These are phyloP conservation scores for Epichloe coenophiala DNA, from an alignment of 2,329 filamentous ascomycete genomes.

Conservation along the genomic window DNA sequence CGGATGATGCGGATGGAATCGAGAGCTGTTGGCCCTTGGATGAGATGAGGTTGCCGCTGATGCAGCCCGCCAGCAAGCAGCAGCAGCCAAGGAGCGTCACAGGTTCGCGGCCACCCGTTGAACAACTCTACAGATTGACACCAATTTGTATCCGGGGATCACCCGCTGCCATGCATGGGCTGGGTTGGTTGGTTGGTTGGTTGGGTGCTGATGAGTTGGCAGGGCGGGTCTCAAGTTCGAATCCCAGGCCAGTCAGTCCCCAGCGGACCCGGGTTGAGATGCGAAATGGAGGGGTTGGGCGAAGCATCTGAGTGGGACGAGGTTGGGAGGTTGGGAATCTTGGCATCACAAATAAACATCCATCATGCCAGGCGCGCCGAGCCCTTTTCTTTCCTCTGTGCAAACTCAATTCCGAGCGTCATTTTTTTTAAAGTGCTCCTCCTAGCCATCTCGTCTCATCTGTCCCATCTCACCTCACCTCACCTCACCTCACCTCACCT, in stretches of 20 bases:
- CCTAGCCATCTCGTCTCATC: neutral
- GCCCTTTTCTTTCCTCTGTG: neutral
- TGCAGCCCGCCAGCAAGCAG: neutral
- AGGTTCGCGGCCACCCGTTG: neutral
- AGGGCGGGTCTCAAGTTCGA: neutral
- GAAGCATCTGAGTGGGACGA: conserved; percentile 13
- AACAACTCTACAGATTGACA: neutral
- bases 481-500: too few relatives aligned
- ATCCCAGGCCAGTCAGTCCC: too few relatives aligned
- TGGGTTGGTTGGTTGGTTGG: too few relatives aligned
- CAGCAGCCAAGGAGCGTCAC: conserved; percentile 4
- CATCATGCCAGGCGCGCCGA: neutral
- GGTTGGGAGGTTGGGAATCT: conserved; percentile 19
- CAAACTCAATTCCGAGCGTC: neutral
- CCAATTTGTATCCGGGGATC: neutral
- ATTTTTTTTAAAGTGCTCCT: neutral
- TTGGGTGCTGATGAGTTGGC: conserved; percentile 1
- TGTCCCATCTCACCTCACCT: neutral
- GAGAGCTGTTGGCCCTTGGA: neutral
- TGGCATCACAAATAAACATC: neutral
- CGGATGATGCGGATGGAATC: neutral
- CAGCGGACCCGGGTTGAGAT: neutral
- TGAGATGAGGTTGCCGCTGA: conserved; percentile 1
- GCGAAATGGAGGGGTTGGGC: conserved; percentile 16
- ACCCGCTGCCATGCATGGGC: neutral